These are phyloP conservation scores for Fraxinus nigra DNA, from an alignment of 305 asterid genomes.

Conservation along the genomic window DNA sequence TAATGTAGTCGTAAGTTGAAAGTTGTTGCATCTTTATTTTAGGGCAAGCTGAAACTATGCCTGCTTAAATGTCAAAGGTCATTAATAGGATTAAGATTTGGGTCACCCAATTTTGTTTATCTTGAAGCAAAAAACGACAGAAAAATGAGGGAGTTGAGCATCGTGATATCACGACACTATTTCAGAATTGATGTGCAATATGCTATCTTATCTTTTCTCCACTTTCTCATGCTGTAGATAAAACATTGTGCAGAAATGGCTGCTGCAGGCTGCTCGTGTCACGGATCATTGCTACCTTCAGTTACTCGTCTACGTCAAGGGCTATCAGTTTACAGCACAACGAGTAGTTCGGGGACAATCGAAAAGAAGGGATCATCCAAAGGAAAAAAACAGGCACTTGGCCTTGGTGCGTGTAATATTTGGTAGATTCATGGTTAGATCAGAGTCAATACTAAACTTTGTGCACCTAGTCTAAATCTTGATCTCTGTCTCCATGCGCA, in stretches of 20 bases:
- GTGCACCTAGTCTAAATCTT: too few relatives aligned
- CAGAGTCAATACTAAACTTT: too few relatives aligned
- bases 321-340: conserved; percentile 17
- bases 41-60: background rate
- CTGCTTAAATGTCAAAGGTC: background rate
- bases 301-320: conserved; percentile 22
- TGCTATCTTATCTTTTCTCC: conserved; percentile 32
- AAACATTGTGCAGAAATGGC: conserved; percentile 27
- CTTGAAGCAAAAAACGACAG: background rate
- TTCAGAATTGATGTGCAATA: background rate
- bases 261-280: conserved; percentile 31
- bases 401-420: conserved; percentile 21
- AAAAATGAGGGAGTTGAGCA: background rate
- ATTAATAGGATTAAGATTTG: background rate
- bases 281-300: conserved; percentile 26
- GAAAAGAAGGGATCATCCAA: conserved; percentile 16
- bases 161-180: background rate
- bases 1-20: background rate
- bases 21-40: background rate
- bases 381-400: conserved; percentile 1
- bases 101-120: background rate
- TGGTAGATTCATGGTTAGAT: too few relatives aligned
- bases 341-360: background rate
- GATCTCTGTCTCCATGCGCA: too few relatives aligned
- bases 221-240: conserved; percentile 2